phyloP scores from a whole-genome alignment of 2,329 filamentous ascomycete genomes.

The Elsinoe arachidis region DNA sequence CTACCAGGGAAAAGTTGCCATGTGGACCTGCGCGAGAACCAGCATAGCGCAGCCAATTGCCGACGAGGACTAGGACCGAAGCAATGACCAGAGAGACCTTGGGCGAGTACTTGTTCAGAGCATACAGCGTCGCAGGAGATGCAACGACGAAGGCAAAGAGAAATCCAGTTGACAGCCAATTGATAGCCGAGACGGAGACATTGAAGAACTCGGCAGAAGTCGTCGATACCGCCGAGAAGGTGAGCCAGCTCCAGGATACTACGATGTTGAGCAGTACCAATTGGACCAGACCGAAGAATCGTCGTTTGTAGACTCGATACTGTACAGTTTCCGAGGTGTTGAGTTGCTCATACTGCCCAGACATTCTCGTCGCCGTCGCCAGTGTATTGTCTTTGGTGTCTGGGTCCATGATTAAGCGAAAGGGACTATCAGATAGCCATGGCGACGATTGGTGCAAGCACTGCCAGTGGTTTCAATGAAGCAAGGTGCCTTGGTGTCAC shows the following conservation, averaged over 20 bases:
- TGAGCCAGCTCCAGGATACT: constrained; percentile 96
- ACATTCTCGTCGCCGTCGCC: background rate
- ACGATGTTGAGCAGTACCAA: constrained; percentile 84
- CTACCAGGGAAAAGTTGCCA: constrained; percentile 64
- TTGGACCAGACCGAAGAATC: constrained; percentile 81
- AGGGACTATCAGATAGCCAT: background rate
- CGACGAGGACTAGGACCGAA: constrained; percentile 63
- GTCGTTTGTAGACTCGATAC: constrained; percentile 62
- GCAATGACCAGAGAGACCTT: constrained; percentile 67
- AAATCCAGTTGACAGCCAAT: constrained; percentile 87
- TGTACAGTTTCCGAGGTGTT: constrained; percentile 16
- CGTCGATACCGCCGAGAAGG: constrained; percentile 74
- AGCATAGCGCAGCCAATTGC: constrained; percentile 66
- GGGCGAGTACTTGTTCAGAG: constrained; percentile 67
- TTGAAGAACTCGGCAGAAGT: constrained; percentile 66
- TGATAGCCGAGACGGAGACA: constrained; percentile 67
- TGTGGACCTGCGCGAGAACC: constrained; percentile 22
- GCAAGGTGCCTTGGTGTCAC: too few relatives aligned
- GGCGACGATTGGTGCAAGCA: background rate
- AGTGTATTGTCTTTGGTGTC: background rate
- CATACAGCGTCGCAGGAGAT: constrained; percentile 63
- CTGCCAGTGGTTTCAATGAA: too few relatives aligned
- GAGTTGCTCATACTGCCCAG: constrained; percentile 4
- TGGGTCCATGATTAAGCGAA: background rate
- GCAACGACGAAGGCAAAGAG: constrained; percentile 72